Percentiles rank a stretch among this genome's conserved stretches.
These are phyloP conservation scores for Grigorovia yakushimaensis DNA, from an alignment of 805 yeast species.

Conservation along the genomic window DNA sequence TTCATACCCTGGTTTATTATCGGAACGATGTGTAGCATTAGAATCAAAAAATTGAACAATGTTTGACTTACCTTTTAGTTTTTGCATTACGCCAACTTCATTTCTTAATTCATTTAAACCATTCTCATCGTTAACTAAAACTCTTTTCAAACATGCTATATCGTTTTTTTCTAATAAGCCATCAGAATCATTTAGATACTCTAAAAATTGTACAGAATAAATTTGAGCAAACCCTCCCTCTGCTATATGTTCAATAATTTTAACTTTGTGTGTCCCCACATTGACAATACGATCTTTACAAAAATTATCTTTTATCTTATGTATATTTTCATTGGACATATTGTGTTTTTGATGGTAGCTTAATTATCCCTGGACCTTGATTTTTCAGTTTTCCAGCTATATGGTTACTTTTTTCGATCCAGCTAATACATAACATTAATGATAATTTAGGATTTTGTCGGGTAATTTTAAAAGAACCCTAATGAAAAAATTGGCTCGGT, in stretches of 20 bases:
- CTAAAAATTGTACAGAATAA: constrained; percentile 50
- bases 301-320: background rate
- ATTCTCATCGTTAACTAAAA: constrained; percentile 59
- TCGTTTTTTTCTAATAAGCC: constrained; percentile 35
- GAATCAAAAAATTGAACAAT: constrained; percentile 69
- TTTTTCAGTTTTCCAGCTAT: background rate
- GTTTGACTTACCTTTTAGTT: constrained; percentile 43
- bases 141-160: constrained; percentile 64
- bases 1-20: constrained; percentile 51
- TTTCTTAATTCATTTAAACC: constrained; percentile 57
- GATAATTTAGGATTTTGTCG: background rate
- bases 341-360: background rate
- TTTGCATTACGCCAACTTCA: constrained; percentile 78
- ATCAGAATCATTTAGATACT: constrained; percentile 18
- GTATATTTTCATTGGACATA: background rate
- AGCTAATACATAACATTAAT: background rate
- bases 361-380: background rate
- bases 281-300: constrained; percentile 40
- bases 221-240: constrained; percentile 81
- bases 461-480: background rate
- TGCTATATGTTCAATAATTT: constrained; percentile 48
- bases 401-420: background rate
- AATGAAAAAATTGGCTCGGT: background rate
- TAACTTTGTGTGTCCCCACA: constrained; percentile 53
- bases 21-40: constrained; percentile 38